Base-by-base conservation (phyloP, 805 yeast species). In the Cyberlindnera petersonii region DNA sequence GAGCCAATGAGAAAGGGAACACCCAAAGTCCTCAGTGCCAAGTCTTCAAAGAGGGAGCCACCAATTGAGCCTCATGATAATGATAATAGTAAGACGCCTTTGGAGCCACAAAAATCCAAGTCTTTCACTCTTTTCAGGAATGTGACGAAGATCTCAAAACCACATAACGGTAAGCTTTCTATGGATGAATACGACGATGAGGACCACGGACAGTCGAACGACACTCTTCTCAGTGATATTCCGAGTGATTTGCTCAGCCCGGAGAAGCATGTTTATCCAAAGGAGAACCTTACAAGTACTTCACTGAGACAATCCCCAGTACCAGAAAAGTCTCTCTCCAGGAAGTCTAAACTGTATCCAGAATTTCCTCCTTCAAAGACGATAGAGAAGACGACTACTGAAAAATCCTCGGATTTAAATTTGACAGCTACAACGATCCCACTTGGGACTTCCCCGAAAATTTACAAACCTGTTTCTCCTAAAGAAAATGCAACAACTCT, bases 241-340 rank as follows among this genome's bases (percentile, higher is more conserved):
- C 59, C 59, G 0, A 39, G 35, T 40, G 59, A 54, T 21, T 31
- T 54, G 9, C 18, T 53, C 14, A 52, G 57, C 30, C 59, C 59
- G 7, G 59, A 54, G 37, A 54, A 50, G 32, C 55, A 49, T 20
- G 15, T 35, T 0, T 51, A 50, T 30, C 52, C 53, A 9, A 7
- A 28, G 14, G 51, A 50, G n/a, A 45, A 50, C 16, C 14, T 47
- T 6, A 22, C 44, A 18, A 44, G 31, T 3, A 4, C 6, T 6
- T 19, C 37, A 9, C 13, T 22, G 5, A 20, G 15, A 15, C 15
- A n/a, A 28, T 4, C 22, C 10, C 13, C 11, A 9, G 24, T 23
- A 4, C 35, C 35, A 16, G 18, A 6, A 17, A 32, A 18, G 17
- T 3, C 34, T 7, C 4, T 14, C 6, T 6, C 6, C 10, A 15